Evolutionary conservation across 2,329 filamentous ascomycete genomes (phyloP).

Genomic region (Sphaerulina musiva): DNA sequence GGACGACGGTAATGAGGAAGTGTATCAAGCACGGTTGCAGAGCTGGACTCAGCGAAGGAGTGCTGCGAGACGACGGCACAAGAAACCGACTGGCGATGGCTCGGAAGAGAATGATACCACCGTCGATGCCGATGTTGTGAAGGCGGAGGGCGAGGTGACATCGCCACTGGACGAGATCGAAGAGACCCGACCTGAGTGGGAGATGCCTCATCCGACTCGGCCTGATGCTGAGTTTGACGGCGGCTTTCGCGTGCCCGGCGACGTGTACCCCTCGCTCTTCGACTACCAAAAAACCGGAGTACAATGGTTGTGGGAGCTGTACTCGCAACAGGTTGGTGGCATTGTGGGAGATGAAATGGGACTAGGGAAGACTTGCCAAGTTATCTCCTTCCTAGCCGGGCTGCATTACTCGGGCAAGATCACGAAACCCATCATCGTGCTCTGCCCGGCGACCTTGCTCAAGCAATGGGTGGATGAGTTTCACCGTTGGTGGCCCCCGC

Average conservation of each 20-base stretch:
- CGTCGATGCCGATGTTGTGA: conserved; percentile 7
- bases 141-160: conserved; percentile 31
- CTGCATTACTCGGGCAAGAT: conserved; percentile 87
- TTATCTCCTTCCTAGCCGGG: conserved; percentile 77
- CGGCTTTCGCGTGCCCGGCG: conserved; percentile 75
- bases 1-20: conserved; percentile 81
- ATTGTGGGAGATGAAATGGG: conserved; percentile 99
- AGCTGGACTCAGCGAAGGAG: conserved; percentile 65
- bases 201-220: conserved; percentile 76
- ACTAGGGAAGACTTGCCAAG: conserved; percentile 84
- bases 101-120: conserved; percentile 1
- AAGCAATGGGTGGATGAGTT: conserved; percentile 99
- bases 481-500: conserved; percentile 98
- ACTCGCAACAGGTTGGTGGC: conserved; percentile 81
- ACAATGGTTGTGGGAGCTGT: conserved; percentile 90
- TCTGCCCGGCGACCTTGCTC: conserved; percentile 89
- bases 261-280: conserved; percentile 87
- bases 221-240: conserved; percentile 69
- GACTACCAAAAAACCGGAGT: conserved; percentile 97
- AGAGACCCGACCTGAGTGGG: conserved; percentile 59
- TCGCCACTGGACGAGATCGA: conserved; percentile 31
- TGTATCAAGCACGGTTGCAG: conserved; percentile 69
- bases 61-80: conserved; percentile 47
- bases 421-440: conserved; percentile 77
- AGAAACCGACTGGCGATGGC: conserved; percentile 13